A percentile compares a stretch with the other conserved stretches of the same genome.
Conservation (phyloP, 352 stramenopile genomes). For the Phytophthora hibernalis region DNA sequence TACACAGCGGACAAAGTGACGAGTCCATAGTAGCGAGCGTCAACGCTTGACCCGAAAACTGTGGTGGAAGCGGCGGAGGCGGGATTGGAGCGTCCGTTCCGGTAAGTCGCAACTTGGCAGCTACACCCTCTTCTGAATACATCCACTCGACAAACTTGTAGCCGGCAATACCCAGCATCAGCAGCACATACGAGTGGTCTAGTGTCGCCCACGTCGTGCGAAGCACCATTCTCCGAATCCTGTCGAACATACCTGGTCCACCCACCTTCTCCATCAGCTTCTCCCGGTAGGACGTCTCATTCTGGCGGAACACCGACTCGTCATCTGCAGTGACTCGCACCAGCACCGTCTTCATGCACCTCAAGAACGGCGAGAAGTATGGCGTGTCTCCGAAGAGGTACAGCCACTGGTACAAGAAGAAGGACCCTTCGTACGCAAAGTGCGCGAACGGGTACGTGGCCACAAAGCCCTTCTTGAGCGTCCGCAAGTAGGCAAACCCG, state of each 20-base stretch:
- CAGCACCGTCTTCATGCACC: constrained; percentile 73
- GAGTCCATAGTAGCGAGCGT: constrained; percentile 55
- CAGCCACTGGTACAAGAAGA: constrained; percentile 89
- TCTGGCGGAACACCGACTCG: constrained; percentile 64
- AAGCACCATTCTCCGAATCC: constrained; percentile 51
- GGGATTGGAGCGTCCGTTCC: constrained; percentile 65
- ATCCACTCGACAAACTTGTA: constrained; percentile 92
- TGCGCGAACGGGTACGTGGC: constrained; percentile 77
- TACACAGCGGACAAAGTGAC: constrained; percentile 72
- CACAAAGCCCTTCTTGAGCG: constrained; percentile 70
- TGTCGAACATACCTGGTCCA: constrained; percentile 48
- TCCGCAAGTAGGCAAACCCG: constrained; percentile 54
- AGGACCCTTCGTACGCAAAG: constrained; percentile 80
- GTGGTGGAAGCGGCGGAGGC: constrained; percentile 74
- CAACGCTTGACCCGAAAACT: constrained; percentile 67
- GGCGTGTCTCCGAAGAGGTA: constrained; percentile 88
- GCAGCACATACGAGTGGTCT: constrained; percentile 85
- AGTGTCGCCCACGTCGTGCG: constrained; percentile 68
- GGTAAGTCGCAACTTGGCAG: constrained; percentile 64
- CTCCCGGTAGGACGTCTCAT: constrained; percentile 59
- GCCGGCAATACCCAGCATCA: constrained; percentile 76
- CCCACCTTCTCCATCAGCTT: constrained; percentile 59
- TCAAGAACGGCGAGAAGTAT: constrained; percentile 85
- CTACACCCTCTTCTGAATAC: constrained; percentile 83
- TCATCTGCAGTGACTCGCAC: constrained; percentile 77